Conservation (phyloP, 768 basidiomycete genomes). For the Zangia roseola region DNA sequence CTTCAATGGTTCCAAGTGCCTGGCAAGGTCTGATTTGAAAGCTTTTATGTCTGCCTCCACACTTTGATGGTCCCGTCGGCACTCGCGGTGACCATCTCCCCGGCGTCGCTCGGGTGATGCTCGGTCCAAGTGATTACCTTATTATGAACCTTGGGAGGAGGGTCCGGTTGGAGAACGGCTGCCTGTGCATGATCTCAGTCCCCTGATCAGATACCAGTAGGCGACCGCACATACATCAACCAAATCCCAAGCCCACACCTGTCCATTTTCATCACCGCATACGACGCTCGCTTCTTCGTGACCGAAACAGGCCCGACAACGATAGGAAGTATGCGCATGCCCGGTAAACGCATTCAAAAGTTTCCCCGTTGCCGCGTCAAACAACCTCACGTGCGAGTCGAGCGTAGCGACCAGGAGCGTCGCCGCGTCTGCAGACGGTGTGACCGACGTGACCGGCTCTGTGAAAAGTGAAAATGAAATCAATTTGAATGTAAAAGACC, state of each 20-base stretch:
- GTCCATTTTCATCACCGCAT: constrained; percentile 88
- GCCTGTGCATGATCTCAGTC: constrained; percentile 47
- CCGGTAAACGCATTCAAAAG: constrained; percentile 83
- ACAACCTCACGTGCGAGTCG: constrained; percentile 81
- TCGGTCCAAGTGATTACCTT: constrained; percentile 92
- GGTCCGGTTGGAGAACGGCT: constrained; percentile 63
- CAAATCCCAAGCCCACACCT: constrained; percentile 91
- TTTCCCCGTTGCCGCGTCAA: constrained; percentile 82
- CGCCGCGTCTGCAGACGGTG: constrained; percentile 75
- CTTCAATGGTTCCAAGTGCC: too few species aligned
- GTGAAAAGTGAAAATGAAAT: not conserved
- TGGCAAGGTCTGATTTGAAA: too few species aligned
- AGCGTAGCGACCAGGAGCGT: constrained; percentile 82
- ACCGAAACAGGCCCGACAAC: constrained; percentile 80
- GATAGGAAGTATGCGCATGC: constrained; percentile 71
- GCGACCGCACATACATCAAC: constrained; percentile 62
- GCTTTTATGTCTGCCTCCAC: too few species aligned
- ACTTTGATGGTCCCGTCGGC: constrained; percentile 32
- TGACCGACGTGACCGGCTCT: constrained; percentile 88
- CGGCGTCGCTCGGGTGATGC: constrained; percentile 77
- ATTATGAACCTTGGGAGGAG: constrained; percentile 75
- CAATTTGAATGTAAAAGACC: not conserved
- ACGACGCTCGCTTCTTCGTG: constrained; percentile 79
- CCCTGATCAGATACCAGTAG: not conserved
- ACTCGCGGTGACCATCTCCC: constrained; percentile 86